Conservation (phyloP, 2,329 filamentous ascomycete species). For the Diaporthe eres region DNA sequence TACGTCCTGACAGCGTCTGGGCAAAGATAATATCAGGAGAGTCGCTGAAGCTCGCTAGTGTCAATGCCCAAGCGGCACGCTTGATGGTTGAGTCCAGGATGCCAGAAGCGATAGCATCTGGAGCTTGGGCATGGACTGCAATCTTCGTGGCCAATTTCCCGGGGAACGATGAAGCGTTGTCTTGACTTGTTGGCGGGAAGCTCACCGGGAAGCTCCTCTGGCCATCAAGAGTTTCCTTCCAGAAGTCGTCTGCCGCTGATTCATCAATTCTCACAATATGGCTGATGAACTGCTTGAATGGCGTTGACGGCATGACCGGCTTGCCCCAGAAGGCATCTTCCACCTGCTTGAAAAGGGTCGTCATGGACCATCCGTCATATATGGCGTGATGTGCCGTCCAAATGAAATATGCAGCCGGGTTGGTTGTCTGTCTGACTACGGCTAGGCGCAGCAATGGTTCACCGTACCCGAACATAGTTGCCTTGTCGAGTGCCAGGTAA, state of each 20-base stretch:
- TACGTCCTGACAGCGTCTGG: conserved; percentile 17
- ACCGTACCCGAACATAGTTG: background rate
- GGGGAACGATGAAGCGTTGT: background rate
- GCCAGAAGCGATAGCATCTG: conserved; percentile 48
- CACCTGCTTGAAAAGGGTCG: conserved; percentile 62
- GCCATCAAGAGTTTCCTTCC: background rate
- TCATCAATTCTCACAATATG: conserved; percentile 50
- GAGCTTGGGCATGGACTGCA: conserved; percentile 62
- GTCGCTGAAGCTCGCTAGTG: background rate
- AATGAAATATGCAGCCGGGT: conserved; percentile 53
- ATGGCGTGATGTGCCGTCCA: conserved; percentile 69
- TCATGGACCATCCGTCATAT: conserved; percentile 71
- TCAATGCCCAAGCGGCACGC: conserved; percentile 42
- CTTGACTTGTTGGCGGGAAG: background rate
- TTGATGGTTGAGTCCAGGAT: conserved; percentile 64
- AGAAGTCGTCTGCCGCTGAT: background rate
- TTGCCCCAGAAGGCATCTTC: conserved; percentile 56
- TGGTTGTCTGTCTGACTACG: background rate
- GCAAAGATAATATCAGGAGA: conserved; percentile 10
- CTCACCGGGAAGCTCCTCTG: background rate
- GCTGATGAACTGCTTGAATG: conserved; percentile 58
- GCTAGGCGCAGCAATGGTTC: background rate
- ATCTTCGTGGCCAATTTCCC: conserved; percentile 52
- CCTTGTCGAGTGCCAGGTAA: background rate
- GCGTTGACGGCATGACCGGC: background rate